Base-by-base conservation (phyloP, 2,329 filamentous ascomycete genomes). In the Curvularia lunata region DNA sequence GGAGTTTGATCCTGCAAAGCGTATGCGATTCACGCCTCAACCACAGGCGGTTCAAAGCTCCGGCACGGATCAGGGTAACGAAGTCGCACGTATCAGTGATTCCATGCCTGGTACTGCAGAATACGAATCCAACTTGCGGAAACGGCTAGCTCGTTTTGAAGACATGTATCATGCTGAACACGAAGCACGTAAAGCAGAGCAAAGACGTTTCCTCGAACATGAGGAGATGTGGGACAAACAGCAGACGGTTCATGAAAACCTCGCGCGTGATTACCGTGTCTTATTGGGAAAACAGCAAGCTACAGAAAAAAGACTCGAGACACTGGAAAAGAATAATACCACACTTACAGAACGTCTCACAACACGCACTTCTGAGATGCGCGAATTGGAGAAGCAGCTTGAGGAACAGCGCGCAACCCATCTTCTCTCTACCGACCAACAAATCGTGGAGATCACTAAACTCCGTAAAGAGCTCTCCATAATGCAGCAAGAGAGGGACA, bases 21-120 rank as follows among this genome's bases (percentile, higher is more conserved):
- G 72, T 2, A 69, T 74, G 67, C 73, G 74, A 12, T 69, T 70
- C 32, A 75, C 73, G 1, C 70, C 73, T 12, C 72, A 75, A 37
- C 69, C 68, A 28, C 61, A 60, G 23, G 32, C 46, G 34, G 10
- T 52, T 2, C 21, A 56, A 13, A 45, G 34, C 27, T 58, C 52
- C n/a, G 64, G 23, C 28, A 10, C 27, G 0, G 52, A 62, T 9
- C 59, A 64, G 3, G 56, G 61, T 9, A 53, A 60, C 32, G 76
- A 79, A 6, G 60, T 76, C 21, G 79, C 77, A 1, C 77, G 75
- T 25, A 66, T 80, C 47, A 81, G 77, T 54, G 78, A 81, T 59
- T 81, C 79, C 0, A 68, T 79, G 53, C 72, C 71, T 8, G 68
- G 71, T 10, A 71, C 70, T 5, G 64, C 66, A 21, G 54, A 38